Conservation (phyloP, 2,329 filamentous ascomycete species). For the Cladophialophora yegresii region DNA sequence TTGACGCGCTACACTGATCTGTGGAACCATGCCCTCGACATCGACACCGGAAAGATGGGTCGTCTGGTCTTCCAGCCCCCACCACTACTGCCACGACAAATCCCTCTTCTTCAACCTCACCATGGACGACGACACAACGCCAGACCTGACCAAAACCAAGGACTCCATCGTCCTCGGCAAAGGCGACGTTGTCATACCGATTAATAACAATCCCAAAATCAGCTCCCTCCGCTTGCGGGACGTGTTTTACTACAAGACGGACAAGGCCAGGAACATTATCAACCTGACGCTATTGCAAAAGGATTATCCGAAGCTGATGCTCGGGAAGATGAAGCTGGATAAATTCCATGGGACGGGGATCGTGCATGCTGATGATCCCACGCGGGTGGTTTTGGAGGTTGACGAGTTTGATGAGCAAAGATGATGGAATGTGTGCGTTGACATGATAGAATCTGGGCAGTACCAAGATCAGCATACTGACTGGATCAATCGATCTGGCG, state of each 20-base stretch:
- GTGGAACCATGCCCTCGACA: slow-evolving; percentile 14
- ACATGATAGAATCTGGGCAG: no score
- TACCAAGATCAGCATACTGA: no score
- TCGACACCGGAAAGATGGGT: slow-evolving; percentile 12
- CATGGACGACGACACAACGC: neutral
- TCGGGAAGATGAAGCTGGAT: slow-evolving; percentile 1
- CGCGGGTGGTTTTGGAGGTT: neutral
- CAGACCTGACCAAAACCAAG: neutral
- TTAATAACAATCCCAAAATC: neutral
- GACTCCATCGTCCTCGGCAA: slow-evolving; percentile 1
- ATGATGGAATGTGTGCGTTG: no score
- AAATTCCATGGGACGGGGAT: slow-evolving; percentile 1
- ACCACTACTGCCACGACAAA: slow-evolving; percentile 10
- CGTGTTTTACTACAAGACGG: slow-evolving; percentile 10
- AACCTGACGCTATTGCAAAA: neutral
- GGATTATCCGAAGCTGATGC: slow-evolving; percentile 5
- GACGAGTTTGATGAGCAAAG: slow-evolving; percentile 9
- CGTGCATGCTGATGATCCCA: slow-evolving; percentile 2
- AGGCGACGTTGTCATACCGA: slow-evolving; percentile 9
- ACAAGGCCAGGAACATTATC: slow-evolving; percentile 5
- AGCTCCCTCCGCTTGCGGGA: slow-evolving; percentile 1
- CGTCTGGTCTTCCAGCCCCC: slow-evolving; percentile 7
- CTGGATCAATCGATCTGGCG: no score
- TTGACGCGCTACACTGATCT: no score
- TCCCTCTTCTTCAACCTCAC: slow-evolving; percentile 8